Percentiles rank a stretch among this genome's conserved stretches.
Conservation (phyloP, 176 grass and related monocot species). For the Avena insularis region DNA sequence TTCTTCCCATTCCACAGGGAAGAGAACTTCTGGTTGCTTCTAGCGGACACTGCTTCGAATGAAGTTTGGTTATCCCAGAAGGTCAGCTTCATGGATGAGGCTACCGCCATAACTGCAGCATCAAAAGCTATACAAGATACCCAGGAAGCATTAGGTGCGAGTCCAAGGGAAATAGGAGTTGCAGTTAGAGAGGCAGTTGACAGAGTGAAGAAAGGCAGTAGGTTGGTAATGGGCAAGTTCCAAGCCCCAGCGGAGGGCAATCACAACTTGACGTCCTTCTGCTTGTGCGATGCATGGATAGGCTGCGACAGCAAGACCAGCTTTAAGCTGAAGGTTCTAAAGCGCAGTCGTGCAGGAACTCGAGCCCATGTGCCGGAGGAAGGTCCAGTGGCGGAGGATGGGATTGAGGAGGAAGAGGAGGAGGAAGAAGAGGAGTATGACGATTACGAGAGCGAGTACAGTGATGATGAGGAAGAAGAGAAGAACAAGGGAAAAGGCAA, state of each 20-base stretch:
- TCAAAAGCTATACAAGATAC: constrained; percentile 95
- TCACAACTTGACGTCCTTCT: constrained; percentile 75
- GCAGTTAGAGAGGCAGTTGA: constrained; percentile 83
- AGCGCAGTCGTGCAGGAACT: constrained; percentile 76
- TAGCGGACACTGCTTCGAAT: constrained; percentile 70
- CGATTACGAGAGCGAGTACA: constrained; percentile 99
- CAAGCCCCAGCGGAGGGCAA: constrained; percentile 80
- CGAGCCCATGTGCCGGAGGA: constrained; percentile 74
- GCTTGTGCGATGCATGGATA: constrained; percentile 83
- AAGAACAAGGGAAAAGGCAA: constrained; percentile 78
- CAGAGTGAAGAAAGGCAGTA: constrained; percentile 86
- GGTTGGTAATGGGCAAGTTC: constrained; percentile 96
- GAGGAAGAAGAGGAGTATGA: constrained; percentile 93
- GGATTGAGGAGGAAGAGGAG: constrained; percentile 93
- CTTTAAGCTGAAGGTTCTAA: constrained; percentile 87
- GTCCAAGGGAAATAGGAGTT: constrained; percentile 64
- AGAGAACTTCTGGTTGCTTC: constrained; percentile 97
- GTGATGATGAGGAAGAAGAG: constrained; percentile 84
- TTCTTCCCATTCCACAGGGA: constrained; percentile 91
- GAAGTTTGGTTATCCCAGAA: constrained; percentile 96
- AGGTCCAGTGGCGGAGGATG: constrained; percentile 69
- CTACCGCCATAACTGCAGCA: constrained; percentile 76
- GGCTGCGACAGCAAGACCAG: constrained; percentile 88
- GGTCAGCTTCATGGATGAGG: constrained; percentile 93
- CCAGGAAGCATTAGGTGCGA: constrained; percentile 77